A percentile compares a stretch with the other conserved stretches of the same genome.
Evolutionary conservation across 2,329 filamentous ascomycete genomes (phyloP).

Genomic region (Fusarium subtropicale): DNA sequence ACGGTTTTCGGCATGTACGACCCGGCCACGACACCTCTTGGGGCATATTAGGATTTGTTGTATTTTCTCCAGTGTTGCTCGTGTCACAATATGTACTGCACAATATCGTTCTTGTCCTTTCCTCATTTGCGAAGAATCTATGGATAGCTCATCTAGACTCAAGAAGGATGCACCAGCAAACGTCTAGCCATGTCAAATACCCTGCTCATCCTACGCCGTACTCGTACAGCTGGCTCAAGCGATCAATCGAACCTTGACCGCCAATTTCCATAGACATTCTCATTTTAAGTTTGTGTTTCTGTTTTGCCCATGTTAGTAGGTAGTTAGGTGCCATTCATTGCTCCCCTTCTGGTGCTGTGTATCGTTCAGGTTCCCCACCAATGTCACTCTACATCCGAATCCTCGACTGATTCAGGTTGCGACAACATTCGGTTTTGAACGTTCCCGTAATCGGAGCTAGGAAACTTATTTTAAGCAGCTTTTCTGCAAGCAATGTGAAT

Average conservation of each 20-base stretch:
- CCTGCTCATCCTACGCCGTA: slow-evolving; percentile 3
- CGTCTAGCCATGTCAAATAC: not conserved
- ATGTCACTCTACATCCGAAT: slow-evolving; percentile 31
- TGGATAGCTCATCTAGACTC: not conserved
- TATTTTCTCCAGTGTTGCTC: not conserved
- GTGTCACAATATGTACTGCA: not conserved
- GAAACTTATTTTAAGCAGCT: not conserved
- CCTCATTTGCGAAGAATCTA: not conserved
- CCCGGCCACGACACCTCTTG: not conserved
- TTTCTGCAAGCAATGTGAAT: slow-evolving; percentile 1
- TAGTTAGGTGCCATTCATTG: not conserved
- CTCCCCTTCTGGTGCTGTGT: not conserved
- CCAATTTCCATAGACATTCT: not conserved
- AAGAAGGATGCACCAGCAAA: not conserved
- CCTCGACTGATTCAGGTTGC: slow-evolving; percentile 32
- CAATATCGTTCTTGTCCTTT: not conserved
- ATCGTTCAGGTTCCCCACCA: slow-evolving; percentile 16
- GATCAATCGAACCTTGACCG: slow-evolving; percentile 12
- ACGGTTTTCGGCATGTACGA: not conserved
- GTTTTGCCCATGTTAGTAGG: not conserved
- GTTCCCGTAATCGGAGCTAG: slow-evolving; percentile 34
- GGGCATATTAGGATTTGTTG: not conserved
- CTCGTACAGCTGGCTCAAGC: not conserved
- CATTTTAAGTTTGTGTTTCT: not conserved
- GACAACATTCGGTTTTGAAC: slow-evolving; percentile 31